Base-by-base conservation (phyloP, 2,329 filamentous ascomycete species). In the Diaporthe sp. region DNA sequence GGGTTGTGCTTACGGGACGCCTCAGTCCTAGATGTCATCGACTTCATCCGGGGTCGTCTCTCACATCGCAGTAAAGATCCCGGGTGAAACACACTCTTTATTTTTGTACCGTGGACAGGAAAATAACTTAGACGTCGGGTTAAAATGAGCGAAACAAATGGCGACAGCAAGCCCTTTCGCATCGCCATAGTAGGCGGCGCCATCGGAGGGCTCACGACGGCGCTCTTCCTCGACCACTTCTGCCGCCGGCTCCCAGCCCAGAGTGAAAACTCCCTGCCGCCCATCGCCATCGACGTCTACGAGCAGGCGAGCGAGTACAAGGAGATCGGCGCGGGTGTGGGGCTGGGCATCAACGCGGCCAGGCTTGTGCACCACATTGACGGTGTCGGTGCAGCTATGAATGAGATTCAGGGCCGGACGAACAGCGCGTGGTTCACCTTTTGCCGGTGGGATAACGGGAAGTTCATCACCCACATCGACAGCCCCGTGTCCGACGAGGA, bases 331-430 rank as follows among this genome's bases (percentile, higher is more conserved):
- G 75, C 75, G 15, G 75, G 71, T 37, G 71, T 76, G 25, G 75
- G 75, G 7, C 47, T 76, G 12, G 85, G 83, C 0, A 85, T 85
- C 9, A 87, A 87, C 78, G 82, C 84, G 8, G 49, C 74, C n/a
- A 75, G 61, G 60, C 53, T 75, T 20, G n/a, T 75, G 42, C 70
- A 75, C 74, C 25, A 22, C 10, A 73, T 75, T 34, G 51, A 53
- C 22, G 74, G 70, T 13, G 70, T 75, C 12, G 74, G 74, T 4
- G 60, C 55, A 51, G 60, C 51, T 44, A 75, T 75, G 60, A 73
- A 68, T 20, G 31, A 28, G 17, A 75, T 75, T 13, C 70, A 73
- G 53, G 74, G 74, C 34, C 74, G 74, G 8, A 44, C 17, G 10
- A 44, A 28, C 51, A 61, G 28, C 31, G 49, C 57, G 25, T 75